Evolutionary conservation across 192 early-diverging fungal species (phyloP).

Genomic region (Rhizoclosmatium sp.): DNA sequence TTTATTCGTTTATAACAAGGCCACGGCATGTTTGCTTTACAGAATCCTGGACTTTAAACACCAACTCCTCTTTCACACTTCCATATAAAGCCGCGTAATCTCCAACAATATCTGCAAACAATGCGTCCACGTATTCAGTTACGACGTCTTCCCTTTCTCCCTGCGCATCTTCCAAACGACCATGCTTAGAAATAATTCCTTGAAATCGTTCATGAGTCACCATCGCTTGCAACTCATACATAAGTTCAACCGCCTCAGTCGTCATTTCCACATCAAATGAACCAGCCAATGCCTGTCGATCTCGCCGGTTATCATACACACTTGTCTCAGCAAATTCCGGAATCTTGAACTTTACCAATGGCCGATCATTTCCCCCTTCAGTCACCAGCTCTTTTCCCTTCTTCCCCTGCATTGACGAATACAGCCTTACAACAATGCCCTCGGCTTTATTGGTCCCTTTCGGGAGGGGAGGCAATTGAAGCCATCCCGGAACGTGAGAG

Average conservation of each 20-base stretch:
- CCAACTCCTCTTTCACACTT: not conserved
- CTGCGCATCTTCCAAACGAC: not conserved
- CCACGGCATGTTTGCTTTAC: too few relatives aligned
- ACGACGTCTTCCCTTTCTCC: not conserved
- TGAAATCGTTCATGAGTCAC: not conserved
- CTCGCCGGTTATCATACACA: not conserved
- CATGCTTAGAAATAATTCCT: not conserved
- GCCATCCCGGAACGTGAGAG: not conserved
- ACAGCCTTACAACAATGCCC: not conserved
- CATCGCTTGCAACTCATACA: not conserved
- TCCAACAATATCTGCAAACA: not conserved
- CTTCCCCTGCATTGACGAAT: not conserved
- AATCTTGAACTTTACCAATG: constrained; percentile 8
- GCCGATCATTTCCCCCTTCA: not conserved
- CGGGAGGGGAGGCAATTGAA: not conserved
- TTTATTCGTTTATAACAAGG: too few relatives aligned
- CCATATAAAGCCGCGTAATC: not conserved
- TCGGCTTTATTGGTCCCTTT: constrained; percentile 5
- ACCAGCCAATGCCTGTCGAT: not conserved
- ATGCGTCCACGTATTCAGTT: not conserved
- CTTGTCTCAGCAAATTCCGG: not conserved
- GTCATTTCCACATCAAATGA: not conserved
- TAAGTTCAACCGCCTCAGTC: not conserved
- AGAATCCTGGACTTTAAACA: too few relatives aligned
- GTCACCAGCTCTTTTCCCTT: not conserved